Evolutionary conservation across 1,284 basidiomycete genomes (phyloP), one percentile per base, ranked within the genome.

Genomic region (Entoloma clypeatum): DNA sequence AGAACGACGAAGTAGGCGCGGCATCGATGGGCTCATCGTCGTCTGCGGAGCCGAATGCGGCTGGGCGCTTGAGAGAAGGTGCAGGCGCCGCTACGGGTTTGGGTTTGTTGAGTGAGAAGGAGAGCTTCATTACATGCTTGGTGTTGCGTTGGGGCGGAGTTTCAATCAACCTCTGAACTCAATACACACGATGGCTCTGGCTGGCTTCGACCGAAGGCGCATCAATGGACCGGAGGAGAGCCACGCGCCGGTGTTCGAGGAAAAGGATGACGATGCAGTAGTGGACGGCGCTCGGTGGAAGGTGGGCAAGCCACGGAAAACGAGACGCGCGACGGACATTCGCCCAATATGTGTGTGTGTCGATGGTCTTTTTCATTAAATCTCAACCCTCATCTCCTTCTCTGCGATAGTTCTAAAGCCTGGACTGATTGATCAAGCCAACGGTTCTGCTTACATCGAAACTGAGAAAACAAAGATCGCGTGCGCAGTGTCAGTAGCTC

Each of bases 371-470:
- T n/a, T 14, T 28, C 19, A 16, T 31, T 22, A 13, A 24, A 21
- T 7, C 31, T 9, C 7, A 24, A 21, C 30, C 29, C 39, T 36
- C 41, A 45, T 39, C 36, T 51, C 31, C 36, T 9, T 38, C 30
- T 35, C n/a, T 30, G 40, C 52, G 48, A 33, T 57, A 96, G 94
- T 92, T 64, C 68, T 98, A 33, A 82, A 92, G 59, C 82, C 91
- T 13, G 92, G 92, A 3, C 68, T 98, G 6, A 90, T 96, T 36
- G 87, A 71, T 44, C 92, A 95, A 64, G 93, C 95, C 1, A 93
- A 92, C 55, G 95, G 95, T 0, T 95, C 92, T 29, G 91, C 91
- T 7, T 99, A 97, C 59, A 86, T 98, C 50, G 95, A 99, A 65
- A 87, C 81, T 9, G 87, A 79, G 46, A 75, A 74, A 53, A 88